Base-by-base conservation (phyloP, 352 stramenopile species). In the Pythium rishiriense region DNA sequence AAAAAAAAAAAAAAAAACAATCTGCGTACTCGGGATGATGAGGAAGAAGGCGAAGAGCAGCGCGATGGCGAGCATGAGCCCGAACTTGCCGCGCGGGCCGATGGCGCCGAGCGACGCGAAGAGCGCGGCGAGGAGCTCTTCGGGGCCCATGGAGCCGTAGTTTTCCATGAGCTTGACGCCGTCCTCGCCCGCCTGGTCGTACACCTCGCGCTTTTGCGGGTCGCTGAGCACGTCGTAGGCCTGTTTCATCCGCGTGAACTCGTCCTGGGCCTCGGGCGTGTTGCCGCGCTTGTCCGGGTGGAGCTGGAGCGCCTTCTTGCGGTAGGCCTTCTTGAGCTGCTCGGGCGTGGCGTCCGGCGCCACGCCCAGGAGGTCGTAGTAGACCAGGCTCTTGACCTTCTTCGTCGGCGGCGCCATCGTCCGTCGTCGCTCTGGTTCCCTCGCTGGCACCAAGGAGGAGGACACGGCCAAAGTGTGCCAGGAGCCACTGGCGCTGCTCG, bases 191-290 rank as follows among this genome's bases (percentile, higher is more conserved):
- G 87, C 81, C 76, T 87, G 79, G 68, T 93, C 85, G 63, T 93
- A 94, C 54, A 94, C 67, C 45, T 92, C 79, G 10, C 85, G 79
- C 70, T 93, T 92, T 59, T 93, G 78, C 25, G 87, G 81, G 74
- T 98, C 92, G 6, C 74, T 86, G 28, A 98, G 78, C 31, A 97
- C 81, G 68, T 98, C 93, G 70, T 98, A 98, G 21, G 96, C 96
- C 60, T 93, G 59, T 62, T 97, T 97, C 69, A 98, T 92, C 37
- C 79, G 75, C 35, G 87, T 96, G 70, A 98, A 98, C 60, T 92
- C 50, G 22, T 66, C 53, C 43, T 61, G 42, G 42, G 56, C 58
- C 35, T 62, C 49, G 15, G 52, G 37, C 19, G 45, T 56, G 52
- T 69, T 64, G 37, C 61, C 51, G 49, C 51, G 51, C 42, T 65